phyloP scores from a whole-genome alignment of 2,329 filamentous ascomycete genomes.

The Bipolaris cookei region DNA sequence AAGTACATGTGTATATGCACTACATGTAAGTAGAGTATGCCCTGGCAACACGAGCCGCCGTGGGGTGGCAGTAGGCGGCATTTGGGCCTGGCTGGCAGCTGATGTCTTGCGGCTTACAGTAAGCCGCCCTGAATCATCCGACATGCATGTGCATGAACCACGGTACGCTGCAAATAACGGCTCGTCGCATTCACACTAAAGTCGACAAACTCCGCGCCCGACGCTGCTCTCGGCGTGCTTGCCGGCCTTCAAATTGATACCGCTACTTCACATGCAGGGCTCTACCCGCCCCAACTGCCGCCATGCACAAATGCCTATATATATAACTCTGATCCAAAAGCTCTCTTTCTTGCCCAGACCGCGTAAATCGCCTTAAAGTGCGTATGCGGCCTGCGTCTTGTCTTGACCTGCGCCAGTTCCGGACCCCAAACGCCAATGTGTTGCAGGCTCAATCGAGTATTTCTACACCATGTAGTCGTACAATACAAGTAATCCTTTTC shows the following conservation, averaged over 20 bases:
- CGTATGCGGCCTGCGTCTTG: slow-evolving; percentile 15
- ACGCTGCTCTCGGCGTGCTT: slow-evolving; percentile 6
- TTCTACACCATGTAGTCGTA: slow-evolving; percentile 40
- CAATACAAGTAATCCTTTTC: slow-evolving; percentile 34
- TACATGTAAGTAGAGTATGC: too few species aligned
- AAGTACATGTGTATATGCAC: too few species aligned
- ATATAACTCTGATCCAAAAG: background rate
- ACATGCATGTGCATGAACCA: slow-evolving; percentile 4
- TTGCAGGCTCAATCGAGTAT: slow-evolving; percentile 29
- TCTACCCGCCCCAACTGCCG: slow-evolving; percentile 1
- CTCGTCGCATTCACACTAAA: slow-evolving; percentile 1
- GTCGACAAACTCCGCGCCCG: slow-evolving; percentile 1
- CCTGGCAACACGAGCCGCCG: background rate
- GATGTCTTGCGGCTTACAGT: background rate
- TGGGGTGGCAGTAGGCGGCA: too few species aligned
- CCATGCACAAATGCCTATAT: slow-evolving; percentile 2
- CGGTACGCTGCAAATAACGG: slow-evolving; percentile 2
- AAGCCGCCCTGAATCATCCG: background rate
- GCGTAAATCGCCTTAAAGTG: slow-evolving; percentile 8
- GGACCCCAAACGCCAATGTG: slow-evolving; percentile 29
- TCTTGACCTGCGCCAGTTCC: background rate
- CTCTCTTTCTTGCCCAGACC: slow-evolving; percentile 6
- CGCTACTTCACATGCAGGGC: background rate
- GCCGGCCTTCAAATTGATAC: slow-evolving; percentile 2
- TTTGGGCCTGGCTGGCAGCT: background rate